Evolutionary conservation across 1,139 yeast species (phyloP), one percentile per base, ranked within the genome.

Genomic region (Torulaspora pretoriensis): DNA sequence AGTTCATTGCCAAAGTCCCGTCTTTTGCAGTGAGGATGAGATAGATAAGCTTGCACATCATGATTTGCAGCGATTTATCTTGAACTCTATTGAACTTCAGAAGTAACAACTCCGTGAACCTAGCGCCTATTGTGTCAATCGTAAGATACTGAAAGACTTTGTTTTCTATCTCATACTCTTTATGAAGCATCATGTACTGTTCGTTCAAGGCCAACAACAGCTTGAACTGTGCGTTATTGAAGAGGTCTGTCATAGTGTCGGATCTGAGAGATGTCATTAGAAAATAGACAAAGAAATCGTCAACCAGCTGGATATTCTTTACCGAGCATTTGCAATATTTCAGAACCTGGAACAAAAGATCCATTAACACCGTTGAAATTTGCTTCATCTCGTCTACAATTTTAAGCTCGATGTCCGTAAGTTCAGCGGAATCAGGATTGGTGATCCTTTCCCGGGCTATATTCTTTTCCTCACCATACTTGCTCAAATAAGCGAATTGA

Each of bases 1-100:
- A 74, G 29, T 55, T 49, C 55, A 64, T 59, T 43, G 83, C 85
- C 33, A 79, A 70, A 0, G 92, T 81, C 40, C 70, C 69, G 0
- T 80, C 72, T 9, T 84, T 78, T 9, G 86, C 76, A 3, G 92
- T 81, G 65, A 90, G 80, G 0, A 89, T 75, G 47, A 86, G 67
- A 62, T 86, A 88, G 10, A 90, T 68, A 46, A 88, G 73, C 63
- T 89, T 90, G 56, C 90, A 72, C 56, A 86, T 85, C 69, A 89
- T 76, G 6, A 89, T 81, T 54, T 85, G 88, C 45, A 86, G 68
- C 38, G 87, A 78, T 31, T 76, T 73, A 49, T 90, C 89, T 43
- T 83, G 89, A 9, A 51, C 54, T 48, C 97, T 71, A 62, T 90
- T 90, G 61, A 90, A 75, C 57, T 85, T 80, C 51, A 80, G 67